phyloP scores from a whole-genome alignment of 2,329 filamentous ascomycete genomes.

The Immersiporthe knoxdaviesiana region DNA sequence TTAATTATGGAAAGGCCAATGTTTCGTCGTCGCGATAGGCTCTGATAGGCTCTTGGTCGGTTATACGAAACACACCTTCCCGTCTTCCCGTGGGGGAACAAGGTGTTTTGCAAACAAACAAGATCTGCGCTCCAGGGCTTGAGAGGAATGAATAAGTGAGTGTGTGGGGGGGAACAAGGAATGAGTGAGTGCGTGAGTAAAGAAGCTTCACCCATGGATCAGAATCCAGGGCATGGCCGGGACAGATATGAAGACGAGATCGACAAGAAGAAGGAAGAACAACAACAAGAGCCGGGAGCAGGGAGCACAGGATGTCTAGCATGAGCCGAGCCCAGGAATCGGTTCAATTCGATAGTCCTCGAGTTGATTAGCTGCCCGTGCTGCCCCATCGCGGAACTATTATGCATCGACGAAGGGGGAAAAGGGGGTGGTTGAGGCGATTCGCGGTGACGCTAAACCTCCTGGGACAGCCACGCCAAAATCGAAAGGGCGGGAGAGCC shows the following conservation, averaged over 20 bases:
- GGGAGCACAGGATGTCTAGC: constrained; percentile 27
- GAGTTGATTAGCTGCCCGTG: neutral
- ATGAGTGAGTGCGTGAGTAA: too few species aligned
- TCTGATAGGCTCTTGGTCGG: neutral
- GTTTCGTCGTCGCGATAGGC: neutral
- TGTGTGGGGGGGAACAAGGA: too few species aligned
- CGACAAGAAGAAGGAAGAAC: too few species aligned
- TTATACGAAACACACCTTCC: neutral
- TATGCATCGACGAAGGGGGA: neutral
- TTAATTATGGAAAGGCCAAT: neutral
- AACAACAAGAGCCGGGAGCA: neutral
- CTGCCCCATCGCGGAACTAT: neutral
- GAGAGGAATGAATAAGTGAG: neutral
- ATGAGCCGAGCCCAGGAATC: constrained; percentile 33
- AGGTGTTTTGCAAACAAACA: neutral
- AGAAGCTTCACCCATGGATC: neutral
- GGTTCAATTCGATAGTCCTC: constrained; percentile 11
- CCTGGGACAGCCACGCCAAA: neutral
- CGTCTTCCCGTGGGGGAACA: neutral
- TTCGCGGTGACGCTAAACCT: neutral
- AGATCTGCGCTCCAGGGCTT: neutral
- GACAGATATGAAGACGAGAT: constrained; percentile 1
- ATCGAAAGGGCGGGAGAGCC: neutral
- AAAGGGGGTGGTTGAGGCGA: neutral
- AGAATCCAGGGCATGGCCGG: neutral